Conservation (phyloP, 176 grass and related monocot genomes). For the Alloteropsis semialata region DNA sequence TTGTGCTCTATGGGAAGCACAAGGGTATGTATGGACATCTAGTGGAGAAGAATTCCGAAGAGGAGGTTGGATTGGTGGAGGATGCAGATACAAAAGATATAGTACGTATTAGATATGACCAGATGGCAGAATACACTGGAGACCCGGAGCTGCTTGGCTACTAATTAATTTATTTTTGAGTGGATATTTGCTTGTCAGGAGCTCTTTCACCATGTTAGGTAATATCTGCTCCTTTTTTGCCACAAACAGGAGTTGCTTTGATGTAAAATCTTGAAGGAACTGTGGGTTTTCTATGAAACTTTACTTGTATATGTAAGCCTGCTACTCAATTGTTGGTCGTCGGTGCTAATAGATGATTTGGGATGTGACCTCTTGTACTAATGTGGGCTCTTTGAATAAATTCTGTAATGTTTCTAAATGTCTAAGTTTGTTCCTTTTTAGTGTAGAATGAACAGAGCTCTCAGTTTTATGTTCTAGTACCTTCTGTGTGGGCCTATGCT, state of each 20-base stretch:
- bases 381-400: neutral
- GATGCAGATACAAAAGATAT: slow-evolving; percentile 73
- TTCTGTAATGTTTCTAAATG: neutral
- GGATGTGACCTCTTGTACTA: neutral
- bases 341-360: neutral
- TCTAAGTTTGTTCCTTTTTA: neutral
- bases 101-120: slow-evolving; percentile 69
- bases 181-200: neutral
- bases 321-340: neutral
- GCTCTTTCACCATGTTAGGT: slow-evolving; percentile 19
- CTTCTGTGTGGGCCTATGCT: neutral
- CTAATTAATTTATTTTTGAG: slow-evolving; percentile 37
- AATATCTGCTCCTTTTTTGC: slow-evolving; percentile 23
- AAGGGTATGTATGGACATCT: slow-evolving; percentile 82
- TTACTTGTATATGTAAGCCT: slow-evolving; percentile 22
- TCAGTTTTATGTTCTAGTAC: neutral
- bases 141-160: slow-evolving; percentile 74
- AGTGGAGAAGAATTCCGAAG: slow-evolving; percentile 56
- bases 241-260: slow-evolving; percentile 4
- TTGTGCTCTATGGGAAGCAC: slow-evolving; percentile 84
- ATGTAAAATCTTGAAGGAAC: slow-evolving; percentile 3
- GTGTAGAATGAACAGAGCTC: neutral
- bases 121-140: slow-evolving; percentile 84
- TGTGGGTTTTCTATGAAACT: neutral
- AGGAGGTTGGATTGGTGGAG: slow-evolving; percentile 66